Evolutionary conservation across 2,329 filamentous ascomycete genomes (phyloP).

Genomic region (Cytospora piceicola): DNA sequence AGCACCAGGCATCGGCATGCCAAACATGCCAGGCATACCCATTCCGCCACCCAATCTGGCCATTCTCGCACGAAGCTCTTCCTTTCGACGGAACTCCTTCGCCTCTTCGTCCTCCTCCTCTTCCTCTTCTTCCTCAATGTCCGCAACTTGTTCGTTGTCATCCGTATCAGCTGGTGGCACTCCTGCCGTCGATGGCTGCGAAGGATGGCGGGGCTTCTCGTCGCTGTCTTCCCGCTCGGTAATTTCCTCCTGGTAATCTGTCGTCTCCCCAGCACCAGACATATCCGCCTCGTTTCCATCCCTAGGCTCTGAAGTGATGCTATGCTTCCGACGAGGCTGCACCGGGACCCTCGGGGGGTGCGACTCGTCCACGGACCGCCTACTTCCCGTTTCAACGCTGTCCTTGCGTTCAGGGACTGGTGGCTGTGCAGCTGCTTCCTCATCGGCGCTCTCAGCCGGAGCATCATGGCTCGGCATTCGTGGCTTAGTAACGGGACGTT

Average conservation of each 20-base stretch:
- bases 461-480: conserved; percentile 54
- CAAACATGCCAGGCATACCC: conserved; percentile 95
- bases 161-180: conserved; percentile 41
- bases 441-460: conserved; percentile 36
- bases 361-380: conserved; percentile 57
- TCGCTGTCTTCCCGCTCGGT: conserved; percentile 78
- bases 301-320: conserved; percentile 52
- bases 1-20: conserved; percentile 64
- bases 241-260: conserved; percentile 60
- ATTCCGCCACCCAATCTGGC: conserved; percentile 98
- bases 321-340: conserved; percentile 53
- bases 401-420: conserved; percentile 50
- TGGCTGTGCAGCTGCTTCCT: conserved; percentile 42
- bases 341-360: conserved; percentile 45
- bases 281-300: conserved; percentile 69
- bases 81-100: conserved; percentile 80
- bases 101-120: conserved; percentile 81
- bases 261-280: conserved; percentile 67
- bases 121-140: conserved; percentile 53
- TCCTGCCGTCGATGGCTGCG: conserved; percentile 46
- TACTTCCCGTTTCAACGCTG: conserved; percentile 51
- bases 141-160: conserved; percentile 46
- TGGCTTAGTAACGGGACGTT: conserved; percentile 71
- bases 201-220: conserved; percentile 52
- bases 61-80: conserved; percentile 93